phyloP scores from a whole-genome alignment of 75 land plant genomes.

The Pinus taeda region DNA sequence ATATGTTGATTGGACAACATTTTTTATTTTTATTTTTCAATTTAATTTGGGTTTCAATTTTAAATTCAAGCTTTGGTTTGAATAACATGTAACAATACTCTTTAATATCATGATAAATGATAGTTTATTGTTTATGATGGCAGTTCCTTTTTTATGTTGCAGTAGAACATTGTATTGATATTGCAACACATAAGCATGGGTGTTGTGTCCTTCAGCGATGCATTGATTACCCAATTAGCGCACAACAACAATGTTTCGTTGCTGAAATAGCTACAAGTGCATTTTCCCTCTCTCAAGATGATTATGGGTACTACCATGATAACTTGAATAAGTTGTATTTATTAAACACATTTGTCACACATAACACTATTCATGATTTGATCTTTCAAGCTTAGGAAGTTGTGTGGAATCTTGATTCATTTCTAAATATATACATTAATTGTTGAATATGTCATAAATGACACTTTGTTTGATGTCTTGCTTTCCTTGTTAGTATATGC shows the following conservation, averaged over 20 bases:
- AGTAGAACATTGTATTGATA: slow-evolving; percentile 47
- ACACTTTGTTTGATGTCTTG: neutral
- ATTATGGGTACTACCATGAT: slow-evolving; percentile 45
- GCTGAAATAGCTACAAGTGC: slow-evolving; percentile 47
- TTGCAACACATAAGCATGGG: slow-evolving; percentile 62
- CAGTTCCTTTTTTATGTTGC: slow-evolving; percentile 61
- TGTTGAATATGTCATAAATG: neutral
- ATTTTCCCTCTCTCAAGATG: slow-evolving; percentile 50
- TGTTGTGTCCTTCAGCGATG: slow-evolving; percentile 61
- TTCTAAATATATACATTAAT: neutral
- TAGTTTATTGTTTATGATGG: slow-evolving; percentile 18
- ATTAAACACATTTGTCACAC: neutral
- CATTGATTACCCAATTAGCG: slow-evolving; percentile 26
- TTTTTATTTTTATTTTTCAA: too few species aligned
- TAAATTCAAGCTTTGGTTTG: too few species aligned
- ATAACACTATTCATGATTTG: neutral
- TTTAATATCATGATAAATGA: neutral
- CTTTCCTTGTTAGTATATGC: neutral
- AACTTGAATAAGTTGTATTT: neutral
- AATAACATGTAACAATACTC: too few species aligned
- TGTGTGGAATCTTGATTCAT: neutral
- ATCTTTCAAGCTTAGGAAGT: neutral
- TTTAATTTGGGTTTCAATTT: too few species aligned
- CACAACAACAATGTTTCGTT: slow-evolving; percentile 28
- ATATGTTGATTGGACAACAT: too few species aligned